Conservation (phyloP, 768 basidiomycete genomes). For the Pisolithus marmoratus region DNA sequence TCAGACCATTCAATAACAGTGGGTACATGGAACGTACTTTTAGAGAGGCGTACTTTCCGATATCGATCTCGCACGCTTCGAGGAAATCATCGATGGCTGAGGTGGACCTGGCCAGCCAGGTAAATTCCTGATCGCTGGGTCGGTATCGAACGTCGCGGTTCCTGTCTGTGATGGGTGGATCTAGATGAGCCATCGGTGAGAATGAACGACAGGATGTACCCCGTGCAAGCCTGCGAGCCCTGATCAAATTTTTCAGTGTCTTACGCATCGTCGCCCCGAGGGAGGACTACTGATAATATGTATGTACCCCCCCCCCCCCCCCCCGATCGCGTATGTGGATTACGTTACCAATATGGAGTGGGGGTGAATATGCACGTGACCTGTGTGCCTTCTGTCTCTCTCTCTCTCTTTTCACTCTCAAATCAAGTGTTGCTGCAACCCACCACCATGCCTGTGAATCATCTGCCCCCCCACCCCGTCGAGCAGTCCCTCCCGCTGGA, state of each 20-base stretch:
- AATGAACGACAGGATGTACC: background rate
- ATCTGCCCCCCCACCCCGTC: constrained; percentile 9
- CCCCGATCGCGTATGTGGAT: too few relatives aligned
- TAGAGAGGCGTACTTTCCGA: too few relatives aligned
- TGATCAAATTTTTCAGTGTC: too few relatives aligned
- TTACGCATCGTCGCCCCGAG: too few relatives aligned
- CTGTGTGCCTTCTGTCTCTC: background rate
- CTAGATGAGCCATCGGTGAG: background rate
- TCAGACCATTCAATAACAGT: too few relatives aligned
- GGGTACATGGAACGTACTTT: too few relatives aligned
- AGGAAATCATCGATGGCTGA: background rate
- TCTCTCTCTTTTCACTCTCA: background rate
- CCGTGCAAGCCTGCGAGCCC: background rate
- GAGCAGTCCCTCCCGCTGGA: constrained; percentile 18
- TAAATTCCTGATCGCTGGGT: background rate
- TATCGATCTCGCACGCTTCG: background rate
- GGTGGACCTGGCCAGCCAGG: background rate
- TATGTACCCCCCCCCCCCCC: too few relatives aligned
- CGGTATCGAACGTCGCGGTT: background rate
- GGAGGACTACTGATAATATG: too few relatives aligned
- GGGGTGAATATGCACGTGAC: background rate
- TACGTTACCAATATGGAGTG: too few relatives aligned
- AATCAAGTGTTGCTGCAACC: too few relatives aligned
- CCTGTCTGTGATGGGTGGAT: background rate
- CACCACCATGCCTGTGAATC: constrained; percentile 10